phyloP scores from a whole-genome alignment of 2,329 filamentous ascomycete species.

The Westerdykella aurantiaca region DNA sequence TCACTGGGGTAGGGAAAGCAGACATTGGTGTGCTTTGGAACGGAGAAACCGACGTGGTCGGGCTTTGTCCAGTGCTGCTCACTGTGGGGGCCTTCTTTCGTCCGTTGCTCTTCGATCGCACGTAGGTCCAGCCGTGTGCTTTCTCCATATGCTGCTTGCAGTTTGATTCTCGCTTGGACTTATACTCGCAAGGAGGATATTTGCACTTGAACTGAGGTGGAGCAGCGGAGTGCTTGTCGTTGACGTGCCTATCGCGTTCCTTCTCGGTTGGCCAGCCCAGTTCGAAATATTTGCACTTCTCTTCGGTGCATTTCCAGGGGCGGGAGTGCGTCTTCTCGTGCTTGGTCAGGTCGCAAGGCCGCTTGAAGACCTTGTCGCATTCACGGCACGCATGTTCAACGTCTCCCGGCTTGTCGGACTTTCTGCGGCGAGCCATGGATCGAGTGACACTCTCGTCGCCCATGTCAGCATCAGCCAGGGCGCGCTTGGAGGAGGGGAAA shows the following conservation, averaged over 20 bases:
- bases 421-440: conserved; percentile 93
- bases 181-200: conserved; percentile 80
- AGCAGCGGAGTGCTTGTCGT: conserved; percentile 84
- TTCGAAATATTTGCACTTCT: conserved; percentile 81
- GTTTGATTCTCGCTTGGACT: conserved; percentile 92
- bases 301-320: conserved; percentile 84
- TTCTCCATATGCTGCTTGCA: conserved; percentile 99
- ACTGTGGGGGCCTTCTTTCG: conserved; percentile 29
- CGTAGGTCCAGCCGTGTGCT: conserved; percentile 83
- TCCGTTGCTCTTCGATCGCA: conserved; percentile 87
- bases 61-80: conserved; percentile 23
- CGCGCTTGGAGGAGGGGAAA: conserved; percentile 47
- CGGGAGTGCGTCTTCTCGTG: conserved; percentile 97
- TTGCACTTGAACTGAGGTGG: conserved; percentile 79
- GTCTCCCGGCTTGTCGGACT: conserved; percentile 81
- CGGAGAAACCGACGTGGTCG: conserved; percentile 32
- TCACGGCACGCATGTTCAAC: conserved; percentile 74
- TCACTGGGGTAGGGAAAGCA: conserved; percentile 32
- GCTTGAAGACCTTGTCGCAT: conserved; percentile 85
- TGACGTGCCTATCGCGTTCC: conserved; percentile 90
- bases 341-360: conserved; percentile 95
- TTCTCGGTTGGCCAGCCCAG: conserved; percentile 97
- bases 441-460: conserved; percentile 80
- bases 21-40: conserved; percentile 35
- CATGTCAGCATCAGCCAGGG: conserved; percentile 56